Evolutionary conservation across 2,329 filamentous ascomycete genomes (phyloP).

Genomic region (Aureobasidium sp.): DNA sequence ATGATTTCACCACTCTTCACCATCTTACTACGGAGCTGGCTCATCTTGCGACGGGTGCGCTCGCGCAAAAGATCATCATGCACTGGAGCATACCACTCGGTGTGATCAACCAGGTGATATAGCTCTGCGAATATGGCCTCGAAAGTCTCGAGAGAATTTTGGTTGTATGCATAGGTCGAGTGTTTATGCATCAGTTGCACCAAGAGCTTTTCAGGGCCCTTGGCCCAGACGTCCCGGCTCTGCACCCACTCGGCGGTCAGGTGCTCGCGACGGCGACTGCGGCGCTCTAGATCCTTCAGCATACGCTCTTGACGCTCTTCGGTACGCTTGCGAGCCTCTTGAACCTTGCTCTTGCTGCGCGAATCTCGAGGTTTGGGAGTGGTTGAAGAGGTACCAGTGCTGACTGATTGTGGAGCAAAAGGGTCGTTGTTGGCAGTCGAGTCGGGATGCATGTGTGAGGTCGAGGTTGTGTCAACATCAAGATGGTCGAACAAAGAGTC

Average conservation of each 20-base stretch:
- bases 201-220: slow-evolving; percentile 29
- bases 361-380: slow-evolving; percentile 26
- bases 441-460: slow-evolving; percentile 1
- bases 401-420: background rate
- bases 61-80: slow-evolving; percentile 32
- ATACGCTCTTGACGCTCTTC: slow-evolving; percentile 32
- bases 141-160: slow-evolving; percentile 27
- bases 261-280: slow-evolving; percentile 31
- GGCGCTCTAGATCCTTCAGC: slow-evolving; percentile 30
- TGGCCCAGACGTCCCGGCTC: slow-evolving; percentile 32
- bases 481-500: slow-evolving; percentile 9
- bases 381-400: background rate
- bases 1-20: slow-evolving; percentile 33
- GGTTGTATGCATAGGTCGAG: slow-evolving; percentile 28
- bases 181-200: slow-evolving; percentile 33
- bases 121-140: slow-evolving; percentile 30
- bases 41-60: slow-evolving; percentile 33
- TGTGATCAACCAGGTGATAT: slow-evolving; percentile 30
- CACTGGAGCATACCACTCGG: slow-evolving; percentile 28
- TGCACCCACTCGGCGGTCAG: slow-evolving; percentile 33
- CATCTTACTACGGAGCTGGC: slow-evolving; percentile 32
- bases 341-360: slow-evolving; percentile 33
- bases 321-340: slow-evolving; percentile 30
- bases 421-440: slow-evolving; percentile 11
- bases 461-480: background rate